A percentile compares a stretch with the other conserved stretches of the same genome.
Conservation (phyloP, 768 basidiomycete species). For the Kwoniella dejecticola region DNA sequence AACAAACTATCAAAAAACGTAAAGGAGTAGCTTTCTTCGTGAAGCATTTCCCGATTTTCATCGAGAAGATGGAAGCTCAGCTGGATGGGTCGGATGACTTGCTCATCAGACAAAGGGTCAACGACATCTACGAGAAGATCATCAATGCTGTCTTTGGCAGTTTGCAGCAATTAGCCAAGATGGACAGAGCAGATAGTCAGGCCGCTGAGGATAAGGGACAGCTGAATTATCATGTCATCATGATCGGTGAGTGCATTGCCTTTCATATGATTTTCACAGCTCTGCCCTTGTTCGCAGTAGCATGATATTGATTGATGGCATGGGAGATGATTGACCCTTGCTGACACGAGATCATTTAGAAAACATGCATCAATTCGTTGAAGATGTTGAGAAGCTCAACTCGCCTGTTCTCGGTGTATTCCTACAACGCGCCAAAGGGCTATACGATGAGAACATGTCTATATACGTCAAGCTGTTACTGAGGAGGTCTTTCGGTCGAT, state of each 20-base stretch:
- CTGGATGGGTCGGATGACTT: conserved; percentile 66
- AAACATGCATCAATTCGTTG: conserved; percentile 93
- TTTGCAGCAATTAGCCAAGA: conserved; percentile 91
- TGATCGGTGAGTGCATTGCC: conserved; percentile 70
- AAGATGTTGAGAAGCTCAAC: conserved; percentile 74
- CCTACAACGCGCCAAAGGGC: conserved; percentile 70
- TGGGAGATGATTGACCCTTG: not conserved
- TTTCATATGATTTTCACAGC: not conserved
- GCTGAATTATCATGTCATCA: conserved; percentile 90
- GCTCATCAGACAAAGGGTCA: conserved; percentile 74
- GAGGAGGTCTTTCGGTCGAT: conserved; percentile 78
- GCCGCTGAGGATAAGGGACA: conserved; percentile 85
- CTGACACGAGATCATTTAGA: conserved; percentile 61
- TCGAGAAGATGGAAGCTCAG: conserved; percentile 79
- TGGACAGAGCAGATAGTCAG: conserved; percentile 70
- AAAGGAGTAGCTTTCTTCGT: conserved; percentile 90
- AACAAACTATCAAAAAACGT: conserved; percentile 86
- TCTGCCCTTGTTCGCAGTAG: not conserved
- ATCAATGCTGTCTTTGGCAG: conserved; percentile 89
- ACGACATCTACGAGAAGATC: conserved; percentile 82
- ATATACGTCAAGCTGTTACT: conserved; percentile 87
- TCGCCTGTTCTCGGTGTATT: conserved; percentile 66
- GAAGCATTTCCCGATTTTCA: conserved; percentile 87
- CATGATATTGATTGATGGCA: not conserved
- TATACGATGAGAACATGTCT: conserved; percentile 85